Percentiles rank a stretch among this genome's conserved stretches.
These are phyloP conservation scores for Aegilops speltoides DNA, from an alignment of 176 grass and related monocot species.

Conservation along the genomic window DNA sequence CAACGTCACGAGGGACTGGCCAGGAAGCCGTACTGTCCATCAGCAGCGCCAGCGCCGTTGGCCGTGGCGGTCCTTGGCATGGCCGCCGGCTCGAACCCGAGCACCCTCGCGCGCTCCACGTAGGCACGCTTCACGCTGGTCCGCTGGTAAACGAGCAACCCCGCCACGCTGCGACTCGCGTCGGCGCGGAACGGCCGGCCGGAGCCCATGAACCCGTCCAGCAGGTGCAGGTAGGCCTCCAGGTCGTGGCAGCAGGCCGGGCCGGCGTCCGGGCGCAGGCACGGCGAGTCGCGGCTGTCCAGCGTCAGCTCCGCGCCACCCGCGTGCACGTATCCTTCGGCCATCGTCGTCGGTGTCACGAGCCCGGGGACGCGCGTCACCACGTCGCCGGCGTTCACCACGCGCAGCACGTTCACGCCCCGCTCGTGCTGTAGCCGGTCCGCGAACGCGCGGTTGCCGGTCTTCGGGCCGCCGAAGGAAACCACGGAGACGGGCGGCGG, in stretches of 20 bases:
- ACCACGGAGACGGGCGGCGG: conserved; percentile 58
- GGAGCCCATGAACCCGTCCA: conserved; percentile 58
- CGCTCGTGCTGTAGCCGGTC: conserved; percentile 28
- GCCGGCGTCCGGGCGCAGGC: conserved; percentile 51
- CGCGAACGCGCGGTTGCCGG: conserved; percentile 54
- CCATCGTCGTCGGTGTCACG: background rate
- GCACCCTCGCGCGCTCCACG: conserved; percentile 45
- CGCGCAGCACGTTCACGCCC: conserved; percentile 54
- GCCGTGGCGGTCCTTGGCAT: conserved; percentile 20
- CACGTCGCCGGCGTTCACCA: conserved; percentile 78
- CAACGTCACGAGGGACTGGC: conserved; percentile 39
- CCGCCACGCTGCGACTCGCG: conserved; percentile 52
- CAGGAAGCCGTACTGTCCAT: conserved; percentile 45
- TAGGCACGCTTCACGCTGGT: conserved; percentile 55
- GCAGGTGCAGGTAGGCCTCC: conserved; percentile 70
- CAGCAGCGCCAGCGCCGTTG: background rate
- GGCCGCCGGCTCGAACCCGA: conserved; percentile 35
- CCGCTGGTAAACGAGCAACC: conserved; percentile 50
- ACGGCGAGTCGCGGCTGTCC: conserved; percentile 59
- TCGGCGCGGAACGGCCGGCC: conserved; percentile 51
- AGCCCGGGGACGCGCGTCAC: conserved; percentile 58
- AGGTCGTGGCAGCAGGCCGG: conserved; percentile 73
- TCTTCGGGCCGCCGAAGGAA: conserved; percentile 69
- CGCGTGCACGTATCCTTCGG: conserved; percentile 45
- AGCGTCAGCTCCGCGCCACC: conserved; percentile 56